Percentiles rank a stretch among this genome's conserved stretches.
phyloP scores from a whole-genome alignment of 768 basidiomycete genomes.

The Russula abietina region DNA sequence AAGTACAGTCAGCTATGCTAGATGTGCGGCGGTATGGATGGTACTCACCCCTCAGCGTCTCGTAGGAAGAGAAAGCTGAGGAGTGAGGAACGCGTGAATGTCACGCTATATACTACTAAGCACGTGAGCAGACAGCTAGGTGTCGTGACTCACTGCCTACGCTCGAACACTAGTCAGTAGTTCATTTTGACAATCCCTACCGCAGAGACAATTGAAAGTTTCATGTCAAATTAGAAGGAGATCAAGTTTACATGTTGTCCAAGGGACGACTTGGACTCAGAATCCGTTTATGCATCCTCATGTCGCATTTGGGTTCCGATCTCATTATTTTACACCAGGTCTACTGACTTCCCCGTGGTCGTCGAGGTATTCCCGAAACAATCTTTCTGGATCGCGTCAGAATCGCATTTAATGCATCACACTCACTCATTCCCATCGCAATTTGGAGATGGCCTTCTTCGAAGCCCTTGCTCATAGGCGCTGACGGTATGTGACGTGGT shows the following conservation, averaged over 20 bases:
- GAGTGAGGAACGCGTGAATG: no score
- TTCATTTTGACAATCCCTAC: neutral
- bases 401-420: slow-evolving; percentile 10
- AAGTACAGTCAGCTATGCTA: no score
- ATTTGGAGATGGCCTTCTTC: slow-evolving; percentile 8
- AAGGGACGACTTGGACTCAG: neutral
- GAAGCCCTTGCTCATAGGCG: slow-evolving; percentile 10
- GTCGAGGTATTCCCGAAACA: neutral
- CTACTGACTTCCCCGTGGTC: neutral
- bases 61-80: no score
- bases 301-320: neutral
- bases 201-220: neutral
- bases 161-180: no score
- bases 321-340: slow-evolving; percentile 3
- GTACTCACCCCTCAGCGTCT: no score
- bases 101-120: no score
- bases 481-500: slow-evolving; percentile 3
- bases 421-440: slow-evolving; percentile 8
- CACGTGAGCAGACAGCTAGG: no score
- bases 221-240: slow-evolving; percentile 6
- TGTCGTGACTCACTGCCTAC: no score
- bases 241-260: slow-evolving; percentile 7
- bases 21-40: no score
- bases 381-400: slow-evolving; percentile 3
- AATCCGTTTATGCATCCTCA: neutral